Base-by-base conservation (phyloP, 2,329 filamentous ascomycete genomes). In the Zymoseptoria crescenta region DNA sequence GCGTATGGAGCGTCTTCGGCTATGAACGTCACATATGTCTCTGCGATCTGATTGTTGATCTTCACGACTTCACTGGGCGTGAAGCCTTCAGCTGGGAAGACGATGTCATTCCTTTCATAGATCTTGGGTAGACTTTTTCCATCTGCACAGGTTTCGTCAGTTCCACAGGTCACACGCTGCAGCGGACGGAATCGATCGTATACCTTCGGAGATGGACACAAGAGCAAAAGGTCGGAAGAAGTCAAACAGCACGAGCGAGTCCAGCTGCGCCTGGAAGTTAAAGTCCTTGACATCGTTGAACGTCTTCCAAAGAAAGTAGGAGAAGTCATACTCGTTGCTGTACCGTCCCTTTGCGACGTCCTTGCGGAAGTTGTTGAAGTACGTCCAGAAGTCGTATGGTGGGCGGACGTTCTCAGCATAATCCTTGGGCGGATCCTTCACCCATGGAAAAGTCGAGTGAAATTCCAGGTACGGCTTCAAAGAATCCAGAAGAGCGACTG, bases 131-230 rank as follows among this genome's bases (percentile, higher is more conserved):
- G 4, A 2, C 35, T 45, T 45, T 45, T 13, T 4, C 35, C 35
- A 16, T 45, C 35, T 45, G 3, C 4, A 45, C n/a, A 6, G 13
- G 16, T 45, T 5, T 5, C 2, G 16, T 41, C 35, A 41, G 35
- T 41, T 13, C 13, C 5, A 0, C 0, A 4, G 1, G 2, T 16
- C 6, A n/a, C 5, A 16, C 3, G 1, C 10, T 10, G 10, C 10
- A 41, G 35, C 9, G 10, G 3, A 41, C 13, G 35, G 16, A 1
- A 2, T 45, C 4, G 35, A 4, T 6, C 2, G 10, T 4, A 6
- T 45, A 45, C 35, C 35, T 45, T 45, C 35, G n/a, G 35, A 45
- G 16, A 45, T 45, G 16, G 13, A 5, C 10, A 45, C 35, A 4
- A 45, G 35, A 16, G 35, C 35, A 3, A 45, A 45, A n/a, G 35